A percentile compares a stretch with the other conserved stretches of the same genome.
phyloP scores from a whole-genome alignment of 2,329 filamentous ascomycete genomes.

The Epichloe gansuensis region DNA sequence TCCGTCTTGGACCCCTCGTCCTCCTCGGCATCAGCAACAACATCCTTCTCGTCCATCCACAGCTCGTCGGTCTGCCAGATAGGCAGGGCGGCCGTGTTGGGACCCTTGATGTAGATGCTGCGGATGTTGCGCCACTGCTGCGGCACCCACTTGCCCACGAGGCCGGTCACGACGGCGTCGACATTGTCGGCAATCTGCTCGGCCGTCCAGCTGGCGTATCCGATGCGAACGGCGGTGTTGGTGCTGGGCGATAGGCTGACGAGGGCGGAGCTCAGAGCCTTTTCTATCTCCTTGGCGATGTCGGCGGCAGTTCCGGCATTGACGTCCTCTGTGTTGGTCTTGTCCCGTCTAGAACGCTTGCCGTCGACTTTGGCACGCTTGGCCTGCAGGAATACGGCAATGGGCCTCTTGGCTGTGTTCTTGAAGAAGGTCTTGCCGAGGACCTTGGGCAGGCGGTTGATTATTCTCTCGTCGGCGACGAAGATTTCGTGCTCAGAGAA shows the following conservation, averaged over 20 bases:
- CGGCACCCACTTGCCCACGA: constrained; percentile 70
- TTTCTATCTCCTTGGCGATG: constrained; percentile 70
- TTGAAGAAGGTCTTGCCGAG: constrained; percentile 94
- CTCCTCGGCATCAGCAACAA: constrained; percentile 49
- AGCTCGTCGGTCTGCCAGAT: constrained; percentile 89
- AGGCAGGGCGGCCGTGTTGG: constrained; percentile 77
- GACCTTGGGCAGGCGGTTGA: constrained; percentile 56
- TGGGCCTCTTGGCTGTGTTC: constrained; percentile 66
- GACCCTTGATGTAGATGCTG: constrained; percentile 79
- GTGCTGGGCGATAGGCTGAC: constrained; percentile 68
- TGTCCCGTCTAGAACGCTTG: constrained; percentile 44
- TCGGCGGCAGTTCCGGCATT: constrained; percentile 45
- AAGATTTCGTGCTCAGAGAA: constrained; percentile 83
- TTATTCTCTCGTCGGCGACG: constrained; percentile 79
- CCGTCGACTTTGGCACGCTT: constrained; percentile 48
- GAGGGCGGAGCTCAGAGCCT: constrained; percentile 62
- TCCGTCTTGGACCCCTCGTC: constrained; percentile 31
- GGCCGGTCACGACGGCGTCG: constrained; percentile 50
- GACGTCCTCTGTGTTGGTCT: constrained; percentile 24
- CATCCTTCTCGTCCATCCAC: constrained; percentile 67
- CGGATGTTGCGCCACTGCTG: constrained; percentile 81
- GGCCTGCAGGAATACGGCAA: constrained; percentile 62
- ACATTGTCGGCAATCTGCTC: constrained; percentile 73
- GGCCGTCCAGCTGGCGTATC: constrained; percentile 58
- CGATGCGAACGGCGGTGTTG: constrained; percentile 71